Evolutionary conservation across 495 filamentous ascomycete species (phyloP).

Genomic region (Talaromyces ruber): DNA sequence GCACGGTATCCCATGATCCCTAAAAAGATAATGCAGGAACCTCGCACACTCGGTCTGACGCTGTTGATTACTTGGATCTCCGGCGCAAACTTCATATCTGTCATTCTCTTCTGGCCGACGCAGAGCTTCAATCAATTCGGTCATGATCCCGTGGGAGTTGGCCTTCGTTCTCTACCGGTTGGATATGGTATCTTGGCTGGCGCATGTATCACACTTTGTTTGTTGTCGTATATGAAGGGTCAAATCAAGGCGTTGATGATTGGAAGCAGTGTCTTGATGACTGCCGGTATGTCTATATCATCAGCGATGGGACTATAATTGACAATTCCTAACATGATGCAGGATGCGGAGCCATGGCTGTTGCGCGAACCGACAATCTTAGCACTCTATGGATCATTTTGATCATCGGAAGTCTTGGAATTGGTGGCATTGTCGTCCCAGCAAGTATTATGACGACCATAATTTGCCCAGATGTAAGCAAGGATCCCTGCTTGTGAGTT

Average conservation of each 20-base stretch:
- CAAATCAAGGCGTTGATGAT: constrained; percentile 58
- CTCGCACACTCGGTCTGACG: constrained; percentile 53
- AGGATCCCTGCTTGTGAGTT: neutral
- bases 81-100: constrained; percentile 68
- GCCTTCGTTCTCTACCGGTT: constrained; percentile 57
- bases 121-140: constrained; percentile 70
- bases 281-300: constrained; percentile 38
- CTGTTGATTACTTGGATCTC: constrained; percentile 66
- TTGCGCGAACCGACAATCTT: constrained; percentile 50
- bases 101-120: constrained; percentile 66
- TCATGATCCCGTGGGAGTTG: constrained; percentile 58
- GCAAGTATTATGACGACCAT: constrained; percentile 65
- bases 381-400: constrained; percentile 53
- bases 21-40: constrained; percentile 49
- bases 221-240: constrained; percentile 53
- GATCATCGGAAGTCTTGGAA: constrained; percentile 56
- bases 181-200: constrained; percentile 56
- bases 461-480: constrained; percentile 53
- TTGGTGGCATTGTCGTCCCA: constrained; percentile 67
- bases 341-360: constrained; percentile 56
- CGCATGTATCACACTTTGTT: constrained; percentile 51
- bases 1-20: constrained; percentile 62
- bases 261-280: constrained; percentile 56
- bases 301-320: neutral
- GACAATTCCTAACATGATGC: constrained; percentile 4